These are phyloP conservation scores for Aspergillus melleus DNA, from an alignment of 2,329 filamentous ascomycete species.

Conservation along the genomic window DNA sequence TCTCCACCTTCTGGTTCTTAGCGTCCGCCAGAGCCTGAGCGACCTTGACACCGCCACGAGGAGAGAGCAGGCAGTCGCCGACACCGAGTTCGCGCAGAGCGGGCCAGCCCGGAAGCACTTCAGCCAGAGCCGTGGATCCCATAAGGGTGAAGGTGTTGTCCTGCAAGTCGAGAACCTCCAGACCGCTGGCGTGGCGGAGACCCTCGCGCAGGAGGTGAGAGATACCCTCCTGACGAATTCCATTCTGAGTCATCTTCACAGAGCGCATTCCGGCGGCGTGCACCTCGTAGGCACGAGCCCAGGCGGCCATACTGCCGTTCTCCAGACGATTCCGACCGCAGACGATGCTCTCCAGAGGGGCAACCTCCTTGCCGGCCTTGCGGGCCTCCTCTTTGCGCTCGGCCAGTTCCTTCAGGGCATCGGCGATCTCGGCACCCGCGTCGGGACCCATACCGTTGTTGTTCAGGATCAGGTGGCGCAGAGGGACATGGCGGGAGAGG, in stretches of 20 bases:
- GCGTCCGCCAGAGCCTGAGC: slow-evolving; percentile 72
- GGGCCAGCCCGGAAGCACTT: slow-evolving; percentile 72
- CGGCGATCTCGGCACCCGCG: slow-evolving; percentile 83
- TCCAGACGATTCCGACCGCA: slow-evolving; percentile 95
- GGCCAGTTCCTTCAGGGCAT: slow-evolving; percentile 80
- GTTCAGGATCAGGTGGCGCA: slow-evolving; percentile 94
- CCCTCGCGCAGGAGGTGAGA: slow-evolving; percentile 76
- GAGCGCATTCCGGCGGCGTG: slow-evolving; percentile 75
- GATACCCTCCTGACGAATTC: slow-evolving; percentile 92
- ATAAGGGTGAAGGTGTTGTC: slow-evolving; percentile 93
- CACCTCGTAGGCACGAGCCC: slow-evolving; percentile 83
- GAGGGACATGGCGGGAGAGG: slow-evolving; percentile 80
- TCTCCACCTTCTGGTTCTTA: slow-evolving; percentile 75
- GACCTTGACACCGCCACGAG: slow-evolving; percentile 73
- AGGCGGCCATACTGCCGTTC: slow-evolving; percentile 93
- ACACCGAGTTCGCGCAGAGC: slow-evolving; percentile 80
- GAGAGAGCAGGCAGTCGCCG: slow-evolving; percentile 80
- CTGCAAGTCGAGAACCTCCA: slow-evolving; percentile 84
- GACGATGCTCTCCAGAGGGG: slow-evolving; percentile 90
- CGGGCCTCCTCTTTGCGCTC: slow-evolving; percentile 75
- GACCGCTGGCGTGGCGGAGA: slow-evolving; percentile 65
- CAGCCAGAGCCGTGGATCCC: slow-evolving; percentile 76
- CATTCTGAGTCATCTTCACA: slow-evolving; percentile 98
- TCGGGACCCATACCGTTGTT: slow-evolving; percentile 96
- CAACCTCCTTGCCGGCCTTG: slow-evolving; percentile 64